A percentile compares a stretch with the other conserved stretches of the same genome.
phyloP scores from a whole-genome alignment of 148 eudicot species.

The Silene uniflora region DNA sequence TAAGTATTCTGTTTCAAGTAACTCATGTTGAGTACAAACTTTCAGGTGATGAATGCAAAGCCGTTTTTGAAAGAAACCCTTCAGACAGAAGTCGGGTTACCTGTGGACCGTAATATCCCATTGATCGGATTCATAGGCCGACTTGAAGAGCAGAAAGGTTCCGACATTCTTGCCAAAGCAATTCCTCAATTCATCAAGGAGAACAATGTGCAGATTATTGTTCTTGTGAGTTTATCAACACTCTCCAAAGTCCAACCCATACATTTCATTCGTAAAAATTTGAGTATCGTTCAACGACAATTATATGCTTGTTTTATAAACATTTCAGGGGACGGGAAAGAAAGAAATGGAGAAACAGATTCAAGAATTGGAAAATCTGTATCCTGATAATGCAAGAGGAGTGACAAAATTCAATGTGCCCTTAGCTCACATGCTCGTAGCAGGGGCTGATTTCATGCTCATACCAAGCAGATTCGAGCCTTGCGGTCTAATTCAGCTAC shows the following conservation, averaged over 20 bases:
- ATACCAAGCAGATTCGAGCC: slow-evolving; percentile 94
- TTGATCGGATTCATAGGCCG: slow-evolving; percentile 89
- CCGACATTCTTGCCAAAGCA: slow-evolving; percentile 81
- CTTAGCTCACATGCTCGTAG: slow-evolving; percentile 77
- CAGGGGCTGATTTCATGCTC: slow-evolving; percentile 79
- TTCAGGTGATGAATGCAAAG: slow-evolving; percentile 64
- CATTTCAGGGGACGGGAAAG: slow-evolving; percentile 78
- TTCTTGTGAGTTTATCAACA: slow-evolving; percentile 49
- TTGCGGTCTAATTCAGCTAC: slow-evolving; percentile 89
- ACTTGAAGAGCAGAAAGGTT: slow-evolving; percentile 96
- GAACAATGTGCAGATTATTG: slow-evolving; percentile 57
- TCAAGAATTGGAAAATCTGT: slow-evolving; percentile 53
- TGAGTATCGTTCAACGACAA: no score
- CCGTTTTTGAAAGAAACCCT: slow-evolving; percentile 73
- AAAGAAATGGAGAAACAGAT: slow-evolving; percentile 66
- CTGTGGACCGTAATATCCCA: slow-evolving; percentile 68
- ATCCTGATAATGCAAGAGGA: slow-evolving; percentile 80
- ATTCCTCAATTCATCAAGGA: slow-evolving; percentile 52
- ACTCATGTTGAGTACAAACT: not conserved
- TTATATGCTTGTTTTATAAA: no score
- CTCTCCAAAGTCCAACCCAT: not conserved
- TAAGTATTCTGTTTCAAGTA: not conserved
- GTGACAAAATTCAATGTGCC: slow-evolving; percentile 69
- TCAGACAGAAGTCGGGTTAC: slow-evolving; percentile 80
- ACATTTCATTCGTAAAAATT: not conserved